These are phyloP conservation scores for Rhizopogon sp. DNA, from an alignment of 768 basidiomycete species.

Conservation along the genomic window DNA sequence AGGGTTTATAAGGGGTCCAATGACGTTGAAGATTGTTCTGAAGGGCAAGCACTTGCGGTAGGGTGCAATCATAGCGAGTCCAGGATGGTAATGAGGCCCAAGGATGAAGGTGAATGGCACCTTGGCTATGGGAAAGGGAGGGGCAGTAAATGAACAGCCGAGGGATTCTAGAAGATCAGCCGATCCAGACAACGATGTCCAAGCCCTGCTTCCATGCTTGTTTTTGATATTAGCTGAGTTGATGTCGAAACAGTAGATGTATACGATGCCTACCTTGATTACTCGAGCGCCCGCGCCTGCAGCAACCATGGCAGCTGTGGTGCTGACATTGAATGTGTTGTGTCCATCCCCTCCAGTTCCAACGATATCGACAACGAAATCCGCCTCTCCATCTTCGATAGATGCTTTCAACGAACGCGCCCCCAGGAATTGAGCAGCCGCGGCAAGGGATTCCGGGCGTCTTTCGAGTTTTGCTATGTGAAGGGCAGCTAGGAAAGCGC, in stretches of 20 bases:
- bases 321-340: conserved; percentile 96
- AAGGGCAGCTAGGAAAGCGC: conserved; percentile 84
- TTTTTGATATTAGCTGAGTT: not conserved
- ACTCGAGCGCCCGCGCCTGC: conserved; percentile 93
- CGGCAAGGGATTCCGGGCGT: conserved; percentile 70
- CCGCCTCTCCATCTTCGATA: conserved; percentile 52
- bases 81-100: conserved; percentile 90
- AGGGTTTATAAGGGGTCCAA: conserved; percentile 93
- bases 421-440: conserved; percentile 71
- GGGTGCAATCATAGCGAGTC: conserved; percentile 76
- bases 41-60: conserved; percentile 85
- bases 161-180: conserved; percentile 89
- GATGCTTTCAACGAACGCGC: conserved; percentile 60
- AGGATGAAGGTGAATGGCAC: conserved; percentile 90
- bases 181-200: conserved; percentile 91
- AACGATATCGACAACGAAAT: conserved; percentile 58
- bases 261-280: conserved; percentile 66
- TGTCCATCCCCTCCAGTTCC: conserved; percentile 79
- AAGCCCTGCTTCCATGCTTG: conserved; percentile 88
- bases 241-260: not conserved
- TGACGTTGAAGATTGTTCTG: conserved; percentile 93
- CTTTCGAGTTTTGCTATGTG: conserved; percentile 77
- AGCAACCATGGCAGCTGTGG: conserved; percentile 88
- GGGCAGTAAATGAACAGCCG: conserved; percentile 68
- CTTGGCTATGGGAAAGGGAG: conserved; percentile 42